Evolutionary conservation across 169 alveolate species (phyloP), one percentile per base, ranked within the genome.

Genomic region (Babesia ovata): DNA sequence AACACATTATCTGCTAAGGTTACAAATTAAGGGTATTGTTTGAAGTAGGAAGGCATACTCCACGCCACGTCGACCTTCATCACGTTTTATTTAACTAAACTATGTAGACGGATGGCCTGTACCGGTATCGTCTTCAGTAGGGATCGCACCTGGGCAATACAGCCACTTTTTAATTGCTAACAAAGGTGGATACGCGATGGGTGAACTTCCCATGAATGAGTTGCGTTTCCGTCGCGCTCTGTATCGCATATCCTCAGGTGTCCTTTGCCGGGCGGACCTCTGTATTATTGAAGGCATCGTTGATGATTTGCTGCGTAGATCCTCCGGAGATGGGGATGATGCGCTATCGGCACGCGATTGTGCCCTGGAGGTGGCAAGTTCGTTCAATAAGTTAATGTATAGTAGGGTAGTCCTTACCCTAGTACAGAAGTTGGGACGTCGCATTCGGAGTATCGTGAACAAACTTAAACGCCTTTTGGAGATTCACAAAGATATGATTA

Each of bases 301-400:
- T 26, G 53, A 67, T 17, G 49, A 54, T 33, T 17, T 50, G 29
- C 4, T 39, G 48, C 22, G 16, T 19, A 12, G 3, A 7, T n/a
- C 16, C 1, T 8, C 14, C 45, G 57, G 26, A 26, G 63, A 36
- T 46, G n/a, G 17, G 0, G 56, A 67, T 0, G 6, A 45, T 53
- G 39, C 44, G 29, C 21, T 16, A 7, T 17, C 21, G 33, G 56
- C 22, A 17, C 21, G 26, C 45, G 76, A 67, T 17, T 21, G 42
- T 19, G 44, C 53, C 26, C 24, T 9, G 14, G 66, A 28, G 49
- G 65, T 67, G 22, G 63, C 65, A 7, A n/a, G 22, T 21, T 28
- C 66, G 44, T 67, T 67, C 36, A 67, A 67, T 57, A 21, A 67
- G 54, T 67, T 54, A 7, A 67, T 67, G 76, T 29, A 67, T 33